Base-by-base conservation (phyloP, 192 early-diverging fungal genomes). In the Rhizophlyctis rosea region DNA sequence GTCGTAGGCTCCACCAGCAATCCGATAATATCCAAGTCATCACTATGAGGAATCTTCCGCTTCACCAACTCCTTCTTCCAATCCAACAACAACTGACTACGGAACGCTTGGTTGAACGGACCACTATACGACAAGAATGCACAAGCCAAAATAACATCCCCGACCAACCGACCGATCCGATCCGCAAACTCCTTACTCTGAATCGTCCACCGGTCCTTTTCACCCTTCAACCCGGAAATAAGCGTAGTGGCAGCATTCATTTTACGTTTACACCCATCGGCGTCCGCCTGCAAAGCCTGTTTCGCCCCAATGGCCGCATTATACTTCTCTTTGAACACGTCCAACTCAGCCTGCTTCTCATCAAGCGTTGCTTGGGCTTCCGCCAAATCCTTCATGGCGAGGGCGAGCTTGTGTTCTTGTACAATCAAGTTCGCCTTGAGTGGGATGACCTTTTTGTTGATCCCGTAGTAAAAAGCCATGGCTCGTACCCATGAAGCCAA, bases 381-480 rank as follows among this genome's bases (percentile, higher is more conserved):
- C 57, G 73, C 74, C 66, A 86, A 67, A 57, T 86, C 84, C 31
- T 57, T 73, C 78, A 79, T 81, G 24, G 84, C 84, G 34, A 83
- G 44, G 2, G 63, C 65, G 25, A 86, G 71, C 58, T 81, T 86
- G 54, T 77, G 71, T 58, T 84, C 84, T 64, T 84, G 82, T 29
- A 86, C 73, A 50, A 85, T 75, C 57, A 86, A 63, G 65, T 86
- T 86, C n/a, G 84, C 84, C 64, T 86, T 86, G 47, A 86, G 59
- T 16, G 84, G 84, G 36, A 86, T 79, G 29, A 86, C 84, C 58
- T 85, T 85, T 54, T 86, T 86, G 76, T 86, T 86, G 67, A 86
- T 75, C 7, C 70, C 67, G 56, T 76, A 86, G 74, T 84, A 85
- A 59, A 73, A 73, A 28, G 77, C 76, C 84, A 86, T 86, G 7